Percentiles rank a stretch among this genome's conserved stretches.
These are phyloP conservation scores for Eimeria falciformis DNA, from an alignment of 169 alveolate species.

Conservation along the genomic window DNA sequence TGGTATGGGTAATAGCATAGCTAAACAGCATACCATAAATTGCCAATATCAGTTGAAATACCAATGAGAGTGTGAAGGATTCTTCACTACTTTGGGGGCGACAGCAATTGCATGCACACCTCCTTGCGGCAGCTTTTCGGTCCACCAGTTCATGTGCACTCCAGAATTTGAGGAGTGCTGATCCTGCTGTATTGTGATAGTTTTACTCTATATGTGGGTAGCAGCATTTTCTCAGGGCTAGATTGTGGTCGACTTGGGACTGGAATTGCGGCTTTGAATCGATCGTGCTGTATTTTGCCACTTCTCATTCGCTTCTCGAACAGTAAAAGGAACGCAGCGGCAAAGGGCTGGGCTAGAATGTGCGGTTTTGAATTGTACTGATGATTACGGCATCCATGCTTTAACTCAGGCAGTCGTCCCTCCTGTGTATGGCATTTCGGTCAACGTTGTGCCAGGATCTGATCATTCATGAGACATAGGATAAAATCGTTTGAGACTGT, in stretches of 20 bases:
- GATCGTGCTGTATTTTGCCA: too few species aligned
- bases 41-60: neutral
- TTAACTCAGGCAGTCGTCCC: neutral
- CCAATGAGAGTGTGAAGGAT: neutral
- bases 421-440: too few species aligned
- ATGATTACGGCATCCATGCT: neutral
- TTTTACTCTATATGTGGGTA: too few species aligned
- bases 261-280: too few species aligned
- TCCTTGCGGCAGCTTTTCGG: constrained; percentile 12
- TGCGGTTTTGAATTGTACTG: neutral
- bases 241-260: too few species aligned
- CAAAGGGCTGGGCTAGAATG: neutral
- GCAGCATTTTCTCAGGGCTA: too few species aligned
- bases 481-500: too few species aligned
- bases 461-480: too few species aligned
- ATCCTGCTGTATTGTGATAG: neutral
- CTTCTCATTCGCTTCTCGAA: too few species aligned
- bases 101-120: constrained; percentile 69
- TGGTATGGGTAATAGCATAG: neutral
- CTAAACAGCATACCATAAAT: neutral
- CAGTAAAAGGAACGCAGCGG: neutral
- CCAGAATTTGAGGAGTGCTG: neutral
- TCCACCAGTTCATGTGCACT: constrained; percentile 5
- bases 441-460: too few species aligned
- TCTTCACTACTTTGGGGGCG: neutral